Evolutionary conservation across 2,329 filamentous ascomycete species (phyloP).

Genomic region (Diplocarpon rosae): DNA sequence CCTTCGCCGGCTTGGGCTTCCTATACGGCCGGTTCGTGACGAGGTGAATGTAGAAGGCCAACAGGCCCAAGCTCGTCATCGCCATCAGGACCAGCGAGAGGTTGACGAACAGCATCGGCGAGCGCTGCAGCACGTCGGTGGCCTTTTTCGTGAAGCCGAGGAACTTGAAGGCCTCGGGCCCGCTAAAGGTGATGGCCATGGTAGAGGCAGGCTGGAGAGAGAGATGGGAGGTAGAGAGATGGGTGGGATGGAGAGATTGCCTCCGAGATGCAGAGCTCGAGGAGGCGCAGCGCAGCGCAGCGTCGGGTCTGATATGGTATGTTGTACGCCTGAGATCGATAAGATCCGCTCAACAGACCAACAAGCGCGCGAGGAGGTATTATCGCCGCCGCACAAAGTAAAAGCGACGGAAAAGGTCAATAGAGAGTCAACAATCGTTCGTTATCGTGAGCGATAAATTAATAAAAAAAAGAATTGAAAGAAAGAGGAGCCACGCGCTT

Average conservation of each 20-base stretch:
- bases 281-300: no score
- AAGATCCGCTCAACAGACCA: no score
- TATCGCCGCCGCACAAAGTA: no score
- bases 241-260: background rate
- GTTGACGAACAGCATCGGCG: constrained; percentile 20
- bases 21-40: constrained; percentile 23
- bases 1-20: constrained; percentile 24
- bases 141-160: constrained; percentile 25
- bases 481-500: background rate
- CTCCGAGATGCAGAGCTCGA: no score
- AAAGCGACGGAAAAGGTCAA: no score
- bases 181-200: constrained; percentile 25
- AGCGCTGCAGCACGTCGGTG: constrained; percentile 23
- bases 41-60: constrained; percentile 23
- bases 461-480: no score
- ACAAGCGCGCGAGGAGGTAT: no score
- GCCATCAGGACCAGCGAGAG: constrained; percentile 19
- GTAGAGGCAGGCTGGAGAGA: constrained; percentile 3
- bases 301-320: no score
- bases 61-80: constrained; percentile 8
- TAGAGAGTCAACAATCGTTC: no score
- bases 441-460: no score
- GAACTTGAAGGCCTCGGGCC: constrained; percentile 27
- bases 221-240: background rate
- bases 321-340: no score